Conservation (phyloP, 179 eudicot genomes). For the Heliamphora pulchella region DNA sequence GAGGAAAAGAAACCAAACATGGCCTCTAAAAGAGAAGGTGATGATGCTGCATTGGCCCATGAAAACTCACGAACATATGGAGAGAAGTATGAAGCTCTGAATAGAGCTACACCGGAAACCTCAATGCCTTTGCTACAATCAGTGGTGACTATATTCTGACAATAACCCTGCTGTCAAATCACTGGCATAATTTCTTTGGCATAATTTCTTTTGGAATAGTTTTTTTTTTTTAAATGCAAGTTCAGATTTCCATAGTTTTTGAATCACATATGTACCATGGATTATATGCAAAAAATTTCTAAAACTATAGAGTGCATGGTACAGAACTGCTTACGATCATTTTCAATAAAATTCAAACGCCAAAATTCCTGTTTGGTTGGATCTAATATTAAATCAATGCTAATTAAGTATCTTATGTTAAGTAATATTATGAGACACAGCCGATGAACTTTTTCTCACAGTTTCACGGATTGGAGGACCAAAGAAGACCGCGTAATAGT, state of each 20-base stretch:
- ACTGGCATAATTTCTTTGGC: no score
- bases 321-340: no score
- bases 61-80: conserved; percentile 27
- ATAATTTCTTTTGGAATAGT: no score
- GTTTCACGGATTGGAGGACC: conserved; percentile 6
- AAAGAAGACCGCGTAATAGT: neutral
- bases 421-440: neutral
- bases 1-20: conserved; percentile 23
- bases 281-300: neutral
- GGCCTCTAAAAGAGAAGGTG: conserved; percentile 25
- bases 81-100: conserved; percentile 26
- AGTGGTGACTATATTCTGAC: conserved; percentile 32
- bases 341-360: neutral
- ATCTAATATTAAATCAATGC: neutral
- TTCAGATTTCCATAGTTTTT: neutral
- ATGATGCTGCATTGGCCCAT: conserved; percentile 24
- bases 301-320: no score
- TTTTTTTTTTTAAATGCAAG: neutral
- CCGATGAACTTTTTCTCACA: neutral
- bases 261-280: neutral
- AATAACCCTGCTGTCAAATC: no score
- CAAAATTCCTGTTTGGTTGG: neutral
- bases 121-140: conserved; percentile 31
- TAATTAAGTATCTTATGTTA: no score
- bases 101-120: conserved; percentile 27